Percentiles rank a stretch among this genome's conserved stretches.
Evolutionary conservation across 805 yeast genomes (phyloP).

Genomic region (Wickerhamiella spandovensis): DNA sequence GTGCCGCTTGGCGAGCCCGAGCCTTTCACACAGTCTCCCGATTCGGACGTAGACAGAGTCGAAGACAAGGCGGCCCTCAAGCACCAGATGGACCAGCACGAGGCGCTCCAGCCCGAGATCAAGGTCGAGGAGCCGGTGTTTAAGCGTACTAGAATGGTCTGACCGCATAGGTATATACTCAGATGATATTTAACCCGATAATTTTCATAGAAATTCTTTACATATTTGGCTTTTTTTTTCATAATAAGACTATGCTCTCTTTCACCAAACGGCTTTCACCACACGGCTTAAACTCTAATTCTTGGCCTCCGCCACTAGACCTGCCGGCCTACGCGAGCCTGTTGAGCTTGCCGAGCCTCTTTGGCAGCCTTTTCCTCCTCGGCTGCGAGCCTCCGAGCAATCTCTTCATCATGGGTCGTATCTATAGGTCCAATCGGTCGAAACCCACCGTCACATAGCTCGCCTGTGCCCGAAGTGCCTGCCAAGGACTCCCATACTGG

Average conservation of each 20-base stretch:
- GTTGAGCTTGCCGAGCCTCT: too few relatives aligned
- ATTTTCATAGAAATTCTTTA: too few relatives aligned
- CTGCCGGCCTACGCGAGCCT: too few relatives aligned
- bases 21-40: background rate
- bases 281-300: background rate
- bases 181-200: background rate
- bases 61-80: background rate
- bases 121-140: background rate
- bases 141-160: background rate
- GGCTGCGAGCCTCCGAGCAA: conserved; percentile 1
- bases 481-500: conserved; percentile 69
- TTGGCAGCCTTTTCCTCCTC: conserved; percentile 2
- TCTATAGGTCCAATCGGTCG: conserved; percentile 25
- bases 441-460: conserved; percentile 55
- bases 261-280: too few relatives aligned
- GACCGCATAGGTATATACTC: background rate
- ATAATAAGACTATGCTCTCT: conserved; percentile 47
- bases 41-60: background rate
- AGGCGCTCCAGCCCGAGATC: background rate
- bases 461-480: conserved; percentile 60
- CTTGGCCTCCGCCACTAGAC: too few relatives aligned
- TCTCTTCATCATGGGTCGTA: conserved; percentile 5
- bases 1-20: background rate
- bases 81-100: background rate
- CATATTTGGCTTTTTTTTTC: conserved; percentile 60